Percentiles rank a stretch among this genome's conserved stretches.
These are phyloP conservation scores for Aspergillus thermomutatus DNA, from an alignment of 2,329 filamentous ascomycete species.

Conservation along the genomic window DNA sequence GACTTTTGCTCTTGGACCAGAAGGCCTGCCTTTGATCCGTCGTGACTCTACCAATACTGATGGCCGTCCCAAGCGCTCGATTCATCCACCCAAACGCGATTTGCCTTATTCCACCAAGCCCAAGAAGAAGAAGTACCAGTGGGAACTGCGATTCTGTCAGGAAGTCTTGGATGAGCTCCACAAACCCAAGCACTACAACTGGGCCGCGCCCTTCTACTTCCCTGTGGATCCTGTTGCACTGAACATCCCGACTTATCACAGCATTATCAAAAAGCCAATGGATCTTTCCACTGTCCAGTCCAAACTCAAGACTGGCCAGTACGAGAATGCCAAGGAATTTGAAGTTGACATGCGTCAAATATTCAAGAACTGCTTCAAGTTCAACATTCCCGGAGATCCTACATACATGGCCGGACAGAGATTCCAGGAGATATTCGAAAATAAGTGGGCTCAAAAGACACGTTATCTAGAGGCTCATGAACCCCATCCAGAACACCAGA, in stretches of 20 bases:
- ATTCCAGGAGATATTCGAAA: slow-evolving; percentile 71
- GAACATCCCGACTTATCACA: slow-evolving; percentile 90
- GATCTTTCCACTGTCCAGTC: slow-evolving; percentile 77
- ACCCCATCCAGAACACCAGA: slow-evolving; percentile 61
- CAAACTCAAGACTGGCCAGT: slow-evolving; percentile 75
- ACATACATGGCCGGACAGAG: slow-evolving; percentile 70
- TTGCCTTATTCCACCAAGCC: slow-evolving; percentile 84
- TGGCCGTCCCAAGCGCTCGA: slow-evolving; percentile 85
- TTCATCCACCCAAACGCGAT: slow-evolving; percentile 89
- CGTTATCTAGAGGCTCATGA: slow-evolving; percentile 76
- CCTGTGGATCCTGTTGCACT: slow-evolving; percentile 92
- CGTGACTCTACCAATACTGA: slow-evolving; percentile 77
- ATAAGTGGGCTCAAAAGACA: slow-evolving; percentile 73
- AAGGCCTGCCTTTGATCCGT: slow-evolving; percentile 77
- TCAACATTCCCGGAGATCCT: slow-evolving; percentile 77
- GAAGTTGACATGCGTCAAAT: slow-evolving; percentile 79
- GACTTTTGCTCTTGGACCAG: slow-evolving; percentile 72
- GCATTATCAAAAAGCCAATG: slow-evolving; percentile 95
- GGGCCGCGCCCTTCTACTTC: slow-evolving; percentile 71
- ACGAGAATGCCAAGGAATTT: slow-evolving; percentile 79
- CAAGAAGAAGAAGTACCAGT: slow-evolving; percentile 84
- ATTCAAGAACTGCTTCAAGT: slow-evolving; percentile 85
- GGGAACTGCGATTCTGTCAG: slow-evolving; percentile 87
- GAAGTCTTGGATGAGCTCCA: slow-evolving; percentile 74
- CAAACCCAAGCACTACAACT: slow-evolving; percentile 65